These are phyloP conservation scores for Bjerkandera adusta DNA, from an alignment of 1,284 basidiomycete species.

Conservation along the genomic window DNA sequence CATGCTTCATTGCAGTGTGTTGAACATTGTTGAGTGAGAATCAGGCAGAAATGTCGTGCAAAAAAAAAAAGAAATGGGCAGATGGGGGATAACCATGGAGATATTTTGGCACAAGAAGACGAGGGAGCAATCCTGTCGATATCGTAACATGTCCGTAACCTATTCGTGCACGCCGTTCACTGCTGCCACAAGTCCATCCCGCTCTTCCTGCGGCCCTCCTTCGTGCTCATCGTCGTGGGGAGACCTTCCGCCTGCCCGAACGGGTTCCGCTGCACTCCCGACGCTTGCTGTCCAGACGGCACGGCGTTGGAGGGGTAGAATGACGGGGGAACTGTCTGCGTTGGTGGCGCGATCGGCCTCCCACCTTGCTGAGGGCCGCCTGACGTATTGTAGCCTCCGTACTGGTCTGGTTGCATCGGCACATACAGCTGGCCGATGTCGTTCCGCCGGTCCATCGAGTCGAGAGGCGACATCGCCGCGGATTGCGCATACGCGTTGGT, in stretches of 20 bases:
- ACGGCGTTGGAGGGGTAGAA: slow-evolving; percentile 70
- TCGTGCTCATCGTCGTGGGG: slow-evolving; percentile 35
- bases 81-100: slow-evolving; percentile 1
- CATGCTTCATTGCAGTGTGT: neutral
- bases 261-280: slow-evolving; percentile 50
- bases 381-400: slow-evolving; percentile 46
- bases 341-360: slow-evolving; percentile 45
- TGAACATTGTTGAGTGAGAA: neutral
- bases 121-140: neutral
- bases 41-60: neutral
- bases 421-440: slow-evolving; percentile 70
- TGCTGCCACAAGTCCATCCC: slow-evolving; percentile 77
- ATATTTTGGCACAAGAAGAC: slow-evolving; percentile 4
- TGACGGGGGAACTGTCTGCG: slow-evolving; percentile 52
- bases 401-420: slow-evolving; percentile 79
- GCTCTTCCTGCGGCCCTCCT: slow-evolving; percentile 61
- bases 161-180: slow-evolving; percentile 29
- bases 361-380: slow-evolving; percentile 32
- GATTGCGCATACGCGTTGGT: slow-evolving; percentile 47
- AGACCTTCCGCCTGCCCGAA: slow-evolving; percentile 43
- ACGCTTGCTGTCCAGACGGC: slow-evolving; percentile 41
- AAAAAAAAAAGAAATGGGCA: slow-evolving; percentile 2
- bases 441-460: slow-evolving; percentile 56
- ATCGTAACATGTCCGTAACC: neutral
- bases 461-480: slow-evolving; percentile 48